Percentiles rank a stretch among this genome's conserved stretches.
phyloP scores from a whole-genome alignment of 768 basidiomycete genomes.

The Heimioporus sp. region DNA sequence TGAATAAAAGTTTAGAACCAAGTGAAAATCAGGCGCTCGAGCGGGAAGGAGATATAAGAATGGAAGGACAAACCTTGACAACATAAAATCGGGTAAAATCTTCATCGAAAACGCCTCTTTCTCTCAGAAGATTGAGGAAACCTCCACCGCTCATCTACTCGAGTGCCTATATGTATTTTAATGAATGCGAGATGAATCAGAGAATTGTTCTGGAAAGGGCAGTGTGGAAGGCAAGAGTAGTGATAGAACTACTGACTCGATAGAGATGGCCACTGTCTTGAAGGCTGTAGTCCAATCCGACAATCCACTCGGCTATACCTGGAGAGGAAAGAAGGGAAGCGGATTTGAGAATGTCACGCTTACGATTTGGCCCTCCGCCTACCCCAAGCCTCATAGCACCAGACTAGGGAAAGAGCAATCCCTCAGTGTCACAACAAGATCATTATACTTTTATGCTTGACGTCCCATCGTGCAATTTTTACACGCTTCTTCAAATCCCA shows the following conservation, averaged over 20 bases:
- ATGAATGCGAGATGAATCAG: slow-evolving; percentile 62
- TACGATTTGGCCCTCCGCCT: no score
- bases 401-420: no score
- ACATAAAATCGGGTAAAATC: slow-evolving; percentile 91
- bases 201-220: slow-evolving; percentile 26
- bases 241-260: slow-evolving; percentile 60
- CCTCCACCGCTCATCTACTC: slow-evolving; percentile 98
- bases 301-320: slow-evolving; percentile 87
- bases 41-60: slow-evolving; percentile 18
- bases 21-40: slow-evolving; percentile 48
- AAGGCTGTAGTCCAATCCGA: slow-evolving; percentile 89
- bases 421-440: no score
- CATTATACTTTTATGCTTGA: neutral
- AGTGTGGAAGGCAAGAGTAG: slow-evolving; percentile 21
- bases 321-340: slow-evolving; percentile 79
- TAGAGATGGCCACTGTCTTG: slow-evolving; percentile 95
- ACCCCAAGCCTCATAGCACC: no score
- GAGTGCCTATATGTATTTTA: slow-evolving; percentile 57
- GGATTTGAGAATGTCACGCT: slow-evolving; percentile 90
- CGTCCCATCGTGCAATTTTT: slow-evolving; percentile 44
- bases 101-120: slow-evolving; percentile 88
- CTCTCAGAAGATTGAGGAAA: slow-evolving; percentile 92
- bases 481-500: slow-evolving; percentile 54
- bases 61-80: slow-evolving; percentile 64
- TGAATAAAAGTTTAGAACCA: slow-evolving; percentile 96